A percentile compares a stretch with the other conserved stretches of the same genome.
These are phyloP conservation scores for Aphanocladium album DNA, from an alignment of 2,329 filamentous ascomycete genomes.

Conservation along the genomic window DNA sequence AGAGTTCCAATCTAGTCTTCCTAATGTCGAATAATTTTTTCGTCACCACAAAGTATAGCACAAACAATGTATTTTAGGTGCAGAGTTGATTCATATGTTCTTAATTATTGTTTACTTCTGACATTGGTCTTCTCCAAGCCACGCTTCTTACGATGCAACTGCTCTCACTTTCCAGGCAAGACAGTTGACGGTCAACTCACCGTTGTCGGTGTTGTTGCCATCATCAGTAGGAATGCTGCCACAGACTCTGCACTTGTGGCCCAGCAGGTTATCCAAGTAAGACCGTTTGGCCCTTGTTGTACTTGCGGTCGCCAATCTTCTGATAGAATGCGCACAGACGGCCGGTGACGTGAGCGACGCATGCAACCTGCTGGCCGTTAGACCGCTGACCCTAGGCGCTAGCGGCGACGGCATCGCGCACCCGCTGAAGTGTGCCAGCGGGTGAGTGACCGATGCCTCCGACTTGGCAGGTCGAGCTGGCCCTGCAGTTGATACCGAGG, in stretches of 20 bases:
- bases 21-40: too few species aligned
- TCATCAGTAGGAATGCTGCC: constrained; percentile 15
- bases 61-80: too few species aligned
- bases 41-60: too few species aligned
- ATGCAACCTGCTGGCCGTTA: constrained; percentile 14
- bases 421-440: constrained; percentile 11
- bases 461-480: constrained; percentile 13
- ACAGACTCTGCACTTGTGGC: constrained; percentile 12
- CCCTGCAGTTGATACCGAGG: constrained; percentile 13
- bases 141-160: too few species aligned
- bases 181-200: constrained; percentile 16
- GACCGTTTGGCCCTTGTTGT: constrained; percentile 13
- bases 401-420: constrained; percentile 11
- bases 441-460: constrained; percentile 10
- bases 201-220: constrained; percentile 15
- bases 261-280: not conserved
- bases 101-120: too few species aligned
- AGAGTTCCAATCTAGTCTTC: too few species aligned
- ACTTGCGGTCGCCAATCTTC: constrained; percentile 12
- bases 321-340: constrained; percentile 15
- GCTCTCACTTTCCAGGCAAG: too few species aligned
- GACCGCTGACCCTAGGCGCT: constrained; percentile 3
- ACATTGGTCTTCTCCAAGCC: too few species aligned
- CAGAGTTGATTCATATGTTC: too few species aligned
- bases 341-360: constrained; percentile 11